Evolutionary conservation across 768 basidiomycete species (phyloP).

Genomic region (Lanmaoa rubissima): DNA sequence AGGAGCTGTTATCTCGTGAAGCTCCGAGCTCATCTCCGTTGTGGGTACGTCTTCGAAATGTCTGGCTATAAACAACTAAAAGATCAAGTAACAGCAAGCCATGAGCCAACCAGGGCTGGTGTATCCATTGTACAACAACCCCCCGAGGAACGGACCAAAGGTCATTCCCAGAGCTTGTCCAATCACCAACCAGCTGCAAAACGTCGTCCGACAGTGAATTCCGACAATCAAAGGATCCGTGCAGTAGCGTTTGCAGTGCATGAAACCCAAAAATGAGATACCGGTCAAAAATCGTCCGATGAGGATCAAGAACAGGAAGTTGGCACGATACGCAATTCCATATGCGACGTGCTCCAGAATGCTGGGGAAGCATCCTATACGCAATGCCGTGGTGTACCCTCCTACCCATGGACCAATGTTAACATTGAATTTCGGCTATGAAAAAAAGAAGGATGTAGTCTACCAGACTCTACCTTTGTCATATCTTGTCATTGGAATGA

Average conservation of each 20-base stretch:
- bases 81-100: slow-evolving; percentile 49
- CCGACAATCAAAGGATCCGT: slow-evolving; percentile 66
- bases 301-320: slow-evolving; percentile 67
- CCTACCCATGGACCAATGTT: slow-evolving; percentile 36
- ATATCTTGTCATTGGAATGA: slow-evolving; percentile 53
- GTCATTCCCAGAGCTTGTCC: slow-evolving; percentile 63
- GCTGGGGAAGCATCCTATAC: slow-evolving; percentile 50
- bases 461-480: slow-evolving; percentile 67
- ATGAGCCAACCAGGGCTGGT: slow-evolving; percentile 69
- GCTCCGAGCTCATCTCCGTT: slow-evolving; percentile 7
- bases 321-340: slow-evolving; percentile 55
- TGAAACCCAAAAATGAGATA: slow-evolving; percentile 57
- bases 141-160: slow-evolving; percentile 62
- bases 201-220: slow-evolving; percentile 57
- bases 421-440: background rate
- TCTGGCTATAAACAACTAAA: slow-evolving; percentile 42
- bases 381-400: slow-evolving; percentile 51
- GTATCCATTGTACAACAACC: slow-evolving; percentile 62
- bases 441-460: background rate
- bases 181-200: slow-evolving; percentile 65
- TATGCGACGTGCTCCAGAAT: slow-evolving; percentile 60
- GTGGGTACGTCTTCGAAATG: slow-evolving; percentile 42
- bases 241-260: slow-evolving; percentile 70
- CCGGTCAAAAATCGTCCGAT: slow-evolving; percentile 65
- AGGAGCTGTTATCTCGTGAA: slow-evolving; percentile 3